phyloP scores from a whole-genome alignment of 257 asterid species.

The Penstemon davidsonii region DNA sequence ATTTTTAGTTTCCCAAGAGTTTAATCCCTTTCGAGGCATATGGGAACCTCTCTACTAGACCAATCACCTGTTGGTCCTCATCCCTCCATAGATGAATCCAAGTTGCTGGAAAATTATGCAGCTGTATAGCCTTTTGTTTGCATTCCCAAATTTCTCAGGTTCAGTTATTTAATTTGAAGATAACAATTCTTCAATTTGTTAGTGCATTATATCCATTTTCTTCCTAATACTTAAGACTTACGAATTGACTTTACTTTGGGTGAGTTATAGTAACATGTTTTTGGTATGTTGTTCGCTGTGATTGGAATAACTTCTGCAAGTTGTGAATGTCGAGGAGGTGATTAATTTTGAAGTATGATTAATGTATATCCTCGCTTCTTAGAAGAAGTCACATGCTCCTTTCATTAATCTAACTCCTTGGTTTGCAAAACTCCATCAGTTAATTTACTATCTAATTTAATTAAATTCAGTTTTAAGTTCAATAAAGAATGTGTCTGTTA shows the following conservation, averaged over 20 bases:
- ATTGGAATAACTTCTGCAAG: neutral
- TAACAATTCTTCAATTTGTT: neutral
- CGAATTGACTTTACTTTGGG: neutral
- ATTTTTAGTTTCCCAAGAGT: too few relatives aligned
- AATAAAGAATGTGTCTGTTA: too few relatives aligned
- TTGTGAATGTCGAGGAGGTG: neutral
- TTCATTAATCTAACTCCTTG: neutral
- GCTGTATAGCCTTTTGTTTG: slow-evolving; percentile 6
- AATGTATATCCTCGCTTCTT: neutral
- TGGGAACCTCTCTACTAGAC: too few relatives aligned
- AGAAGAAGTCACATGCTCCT: neutral
- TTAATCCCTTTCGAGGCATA: too few relatives aligned
- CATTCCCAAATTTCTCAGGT: slow-evolving; percentile 10
- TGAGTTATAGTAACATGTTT: neutral
- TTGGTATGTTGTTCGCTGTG: neutral
- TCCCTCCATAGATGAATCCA: neutral
- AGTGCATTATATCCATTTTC: slow-evolving; percentile 1
- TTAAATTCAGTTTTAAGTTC: neutral
- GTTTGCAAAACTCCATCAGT: neutral
- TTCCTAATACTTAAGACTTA: neutral
- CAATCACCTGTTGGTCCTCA: neutral
- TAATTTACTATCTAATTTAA: neutral
- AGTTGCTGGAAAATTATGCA: neutral
- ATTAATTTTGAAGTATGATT: neutral
- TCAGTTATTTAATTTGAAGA: neutral